Evolutionary conservation across 2,329 filamentous ascomycete genomes (phyloP), one percentile per base, ranked within the genome.

Genomic region (Dactylellina haptotyla): DNA sequence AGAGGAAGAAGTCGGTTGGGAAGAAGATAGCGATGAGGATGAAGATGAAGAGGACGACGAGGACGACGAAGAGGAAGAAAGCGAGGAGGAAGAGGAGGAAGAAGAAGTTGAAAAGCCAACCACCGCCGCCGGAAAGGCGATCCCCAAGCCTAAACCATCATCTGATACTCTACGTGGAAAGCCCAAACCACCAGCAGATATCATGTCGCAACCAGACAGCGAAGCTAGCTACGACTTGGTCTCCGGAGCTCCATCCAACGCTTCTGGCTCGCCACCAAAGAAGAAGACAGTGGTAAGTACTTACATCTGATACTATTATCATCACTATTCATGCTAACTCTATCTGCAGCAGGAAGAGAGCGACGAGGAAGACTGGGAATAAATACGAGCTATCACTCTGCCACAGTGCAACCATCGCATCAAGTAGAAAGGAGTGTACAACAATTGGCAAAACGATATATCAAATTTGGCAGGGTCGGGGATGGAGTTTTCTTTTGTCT

Each of bases 161-260:
- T 81, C 80, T 56, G 79, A 78, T 53, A 77, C 77, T 45, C 72
- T 77, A 76, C 75, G 79, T 58, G 75, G 80, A 66, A 92, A 92
- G 81, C 85, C 88, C 25, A 77, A 76, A 61, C 82, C n/a, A n/a
- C n/a, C 93, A 25, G 90, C 96, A 78, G 93, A 97, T 79, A 90
- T 93, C 80, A 93, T 94, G 80, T 96, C 91, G 25, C 91, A 95
- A 77, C 88, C 93, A 5, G 95, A 95, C 78, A 97, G 94, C 80
- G 95, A 99, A 78, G 92, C 92, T 16, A 97, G 93, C 82, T 99
- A 99, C 80, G 95, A 99, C 80, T 86, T 99, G 32, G 92, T 99
- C 48, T 93, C 90, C 57, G 91, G 90, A 53, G 87, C 87, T 46
- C 88, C 89, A 37, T 97, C 91, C 80, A 90, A 91, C 76, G 89